A percentile compares a stretch with the other conserved stretches of the same genome.
These are phyloP conservation scores for Aspergillus sp. DNA, from an alignment of 2,329 filamentous ascomycete genomes.

Conservation along the genomic window DNA sequence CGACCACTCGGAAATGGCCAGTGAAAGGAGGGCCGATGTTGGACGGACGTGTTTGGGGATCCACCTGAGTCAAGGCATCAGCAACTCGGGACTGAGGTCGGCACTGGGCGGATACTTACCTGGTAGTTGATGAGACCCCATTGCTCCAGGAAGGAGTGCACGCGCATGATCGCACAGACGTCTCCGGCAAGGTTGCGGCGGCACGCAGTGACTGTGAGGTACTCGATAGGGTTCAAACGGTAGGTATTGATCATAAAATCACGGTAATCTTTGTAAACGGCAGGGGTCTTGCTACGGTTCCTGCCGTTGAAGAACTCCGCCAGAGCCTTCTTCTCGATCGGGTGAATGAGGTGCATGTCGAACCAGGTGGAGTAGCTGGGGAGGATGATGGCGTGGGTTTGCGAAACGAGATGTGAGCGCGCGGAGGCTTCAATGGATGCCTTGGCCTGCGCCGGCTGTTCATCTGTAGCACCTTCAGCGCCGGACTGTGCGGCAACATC, in stretches of 20 bases:
- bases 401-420: constrained; percentile 85
- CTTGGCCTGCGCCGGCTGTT: constrained; percentile 69
- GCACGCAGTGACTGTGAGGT: constrained; percentile 95
- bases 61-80: constrained; percentile 64
- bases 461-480: constrained; percentile 56
- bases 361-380: constrained; percentile 99
- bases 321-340: constrained; percentile 89
- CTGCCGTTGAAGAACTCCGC: constrained; percentile 98
- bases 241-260: constrained; percentile 99
- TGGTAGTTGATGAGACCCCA: constrained; percentile 99
- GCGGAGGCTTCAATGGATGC: constrained; percentile 81
- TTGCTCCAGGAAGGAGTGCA: constrained; percentile 95
- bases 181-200: constrained; percentile 92
- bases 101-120: constrained; percentile 55
- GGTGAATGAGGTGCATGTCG: constrained; percentile 91
- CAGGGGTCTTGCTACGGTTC: constrained; percentile 95
- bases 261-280: constrained; percentile 97
- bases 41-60: constrained; percentile 90
- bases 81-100: background rate
- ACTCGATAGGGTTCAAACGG: constrained; percentile 90
- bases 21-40: constrained; percentile 96
- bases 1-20: constrained; percentile 93
- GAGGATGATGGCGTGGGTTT: constrained; percentile 93
- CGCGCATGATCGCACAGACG: constrained; percentile 98
- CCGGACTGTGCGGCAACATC: constrained; percentile 48